These are phyloP conservation scores for Dactylis glomerata DNA, from an alignment of 176 grass and related monocot genomes.

Conservation along the genomic window DNA sequence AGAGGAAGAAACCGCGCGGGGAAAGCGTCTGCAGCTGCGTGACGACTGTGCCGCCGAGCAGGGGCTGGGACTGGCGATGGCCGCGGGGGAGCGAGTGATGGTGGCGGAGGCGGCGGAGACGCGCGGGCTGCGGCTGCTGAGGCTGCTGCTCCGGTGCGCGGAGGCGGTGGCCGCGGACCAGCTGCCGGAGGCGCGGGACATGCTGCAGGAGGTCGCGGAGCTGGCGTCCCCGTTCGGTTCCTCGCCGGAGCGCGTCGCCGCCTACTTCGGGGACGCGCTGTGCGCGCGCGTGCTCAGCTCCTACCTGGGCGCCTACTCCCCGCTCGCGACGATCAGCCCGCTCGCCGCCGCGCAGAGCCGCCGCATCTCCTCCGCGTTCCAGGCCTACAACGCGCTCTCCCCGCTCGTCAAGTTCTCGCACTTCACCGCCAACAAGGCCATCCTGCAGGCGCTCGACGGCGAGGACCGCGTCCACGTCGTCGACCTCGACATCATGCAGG, in stretches of 20 bases:
- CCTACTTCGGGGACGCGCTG: slow-evolving; percentile 89
- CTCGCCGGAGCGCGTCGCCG: slow-evolving; percentile 70
- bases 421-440: slow-evolving; percentile 95
- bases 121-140: slow-evolving; percentile 56
- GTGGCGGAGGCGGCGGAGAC: slow-evolving; percentile 29
- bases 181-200: slow-evolving; percentile 59
- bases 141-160: slow-evolving; percentile 67
- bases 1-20: slow-evolving; percentile 13
- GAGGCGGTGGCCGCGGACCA: slow-evolving; percentile 67
- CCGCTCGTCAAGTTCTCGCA: slow-evolving; percentile 94
- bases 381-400: slow-evolving; percentile 77
- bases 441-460: slow-evolving; percentile 72
- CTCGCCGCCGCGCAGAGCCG: slow-evolving; percentile 42
- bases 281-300: slow-evolving; percentile 74
- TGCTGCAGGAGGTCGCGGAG: slow-evolving; percentile 79
- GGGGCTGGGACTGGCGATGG: neutral
- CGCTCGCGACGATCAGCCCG: slow-evolving; percentile 36
- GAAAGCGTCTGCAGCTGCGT: slow-evolving; percentile 33
- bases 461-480: slow-evolving; percentile 65
- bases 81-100: neutral
- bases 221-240: slow-evolving; percentile 85
- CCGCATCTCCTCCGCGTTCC: slow-evolving; percentile 54
- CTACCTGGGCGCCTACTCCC: slow-evolving; percentile 70
- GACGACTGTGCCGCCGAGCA: neutral
- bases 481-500: slow-evolving; percentile 97